Base-by-base conservation (phyloP, 192 early-diverging fungal genomes). In the Geosiphon pyriformis region DNA sequence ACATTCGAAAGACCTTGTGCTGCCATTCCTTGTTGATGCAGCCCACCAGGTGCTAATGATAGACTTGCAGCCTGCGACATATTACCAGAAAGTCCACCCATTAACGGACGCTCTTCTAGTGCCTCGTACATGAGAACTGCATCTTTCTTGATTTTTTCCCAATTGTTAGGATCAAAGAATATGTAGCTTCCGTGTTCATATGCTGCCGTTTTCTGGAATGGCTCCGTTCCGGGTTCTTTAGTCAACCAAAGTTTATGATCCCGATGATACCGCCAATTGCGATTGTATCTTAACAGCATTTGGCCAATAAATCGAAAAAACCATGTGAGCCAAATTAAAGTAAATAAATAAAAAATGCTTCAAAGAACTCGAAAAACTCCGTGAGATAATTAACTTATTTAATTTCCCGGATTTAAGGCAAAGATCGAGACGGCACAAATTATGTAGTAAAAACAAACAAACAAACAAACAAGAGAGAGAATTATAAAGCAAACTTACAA, bases 181-280 rank as follows among this genome's bases (percentile, higher is more conserved):
- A 93, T 77, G 74, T 90, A 99, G 12, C 86, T 78, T 35, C 94
- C 92, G 35, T 90, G 80, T 74, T 98, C 97, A 52, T 83, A 90
- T 2, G 72, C 78, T 71, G 77, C 81, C 3, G 85, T 84, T 72
- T 83, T 85, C 35, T 69, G 63, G 8, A 75, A 59, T 31, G 82
- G 82, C 65, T 82, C 77, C n/a, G 77, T 77, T 33, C 70, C 72
- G 47, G 74, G 78, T 33, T 99, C 95, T 73, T 92, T 92, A 57
- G 87, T 90, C 57, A 99, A 59, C 97, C 97, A 99, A 49, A 96
- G 71, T 59, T 87, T 83, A 55, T 94, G 72, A 63, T 95, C 92
- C 74, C 93, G 94, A 83, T 99, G 97, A 77, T 91, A 99, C 60
- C 94, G 83, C 95, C 95, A 99, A 73, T 90, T 87, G 33, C 97